Evolutionary conservation across 345 rosid genomes (phyloP).

Genomic region (Dipteronia sinensis): DNA sequence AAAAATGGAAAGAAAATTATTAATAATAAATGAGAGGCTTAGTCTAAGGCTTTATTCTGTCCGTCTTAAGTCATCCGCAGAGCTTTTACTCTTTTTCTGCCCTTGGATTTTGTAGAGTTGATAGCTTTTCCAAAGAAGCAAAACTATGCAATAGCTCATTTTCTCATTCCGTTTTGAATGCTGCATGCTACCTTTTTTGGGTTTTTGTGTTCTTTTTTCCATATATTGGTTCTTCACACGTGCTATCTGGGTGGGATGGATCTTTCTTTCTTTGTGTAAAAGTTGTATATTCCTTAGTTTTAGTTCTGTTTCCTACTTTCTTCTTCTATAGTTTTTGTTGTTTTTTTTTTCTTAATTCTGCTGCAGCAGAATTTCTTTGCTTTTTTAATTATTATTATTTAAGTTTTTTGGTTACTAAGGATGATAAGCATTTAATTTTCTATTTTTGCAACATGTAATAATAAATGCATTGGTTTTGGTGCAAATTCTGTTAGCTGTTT

Average conservation of each 20-base stretch:
- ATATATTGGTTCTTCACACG: background rate
- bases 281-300: background rate
- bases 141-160: background rate
- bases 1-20: background rate
- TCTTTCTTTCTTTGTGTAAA: background rate
- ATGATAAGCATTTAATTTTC: background rate
- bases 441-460: background rate
- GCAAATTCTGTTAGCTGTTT: background rate
- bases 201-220: background rate
- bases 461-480: background rate
- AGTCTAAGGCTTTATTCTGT: background rate
- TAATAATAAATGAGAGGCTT: background rate
- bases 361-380: background rate
- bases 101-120: background rate
- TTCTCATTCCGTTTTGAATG: background rate
- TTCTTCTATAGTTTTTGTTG: background rate
- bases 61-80: background rate
- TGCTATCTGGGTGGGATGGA: background rate
- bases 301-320: slow-evolving; percentile 3
- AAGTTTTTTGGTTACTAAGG: background rate
- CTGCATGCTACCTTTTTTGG: background rate
- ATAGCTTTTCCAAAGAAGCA: background rate
- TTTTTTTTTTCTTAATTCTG: background rate
- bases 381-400: background rate
- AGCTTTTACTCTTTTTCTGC: background rate